These are phyloP conservation scores for Fusarium papillatum DNA, from an alignment of 2,329 filamentous ascomycete genomes.

Conservation along the genomic window DNA sequence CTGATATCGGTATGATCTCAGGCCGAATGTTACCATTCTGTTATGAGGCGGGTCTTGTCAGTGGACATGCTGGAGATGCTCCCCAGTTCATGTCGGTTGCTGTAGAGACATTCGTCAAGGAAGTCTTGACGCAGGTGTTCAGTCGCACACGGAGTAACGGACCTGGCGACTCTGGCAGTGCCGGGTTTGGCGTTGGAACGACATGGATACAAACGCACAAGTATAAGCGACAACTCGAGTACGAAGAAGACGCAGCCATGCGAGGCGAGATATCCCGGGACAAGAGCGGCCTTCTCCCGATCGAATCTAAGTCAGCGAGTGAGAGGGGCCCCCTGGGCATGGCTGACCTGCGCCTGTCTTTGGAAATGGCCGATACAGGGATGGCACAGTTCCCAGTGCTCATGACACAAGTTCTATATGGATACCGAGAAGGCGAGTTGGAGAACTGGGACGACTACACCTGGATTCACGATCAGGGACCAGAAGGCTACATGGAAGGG, in stretches of 20 bases:
- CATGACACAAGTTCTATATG: slow-evolving; percentile 76
- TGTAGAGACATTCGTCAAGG: slow-evolving; percentile 77
- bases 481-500: slow-evolving; percentile 40
- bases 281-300: slow-evolving; percentile 82
- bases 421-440: slow-evolving; percentile 82
- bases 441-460: slow-evolving; percentile 75
- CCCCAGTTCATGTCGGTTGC: slow-evolving; percentile 75
- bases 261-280: slow-evolving; percentile 83
- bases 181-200: slow-evolving; percentile 74
- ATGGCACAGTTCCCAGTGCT: slow-evolving; percentile 84
- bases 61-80: slow-evolving; percentile 71
- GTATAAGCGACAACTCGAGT: slow-evolving; percentile 80
- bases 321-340: slow-evolving; percentile 81
- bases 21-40: slow-evolving; percentile 77
- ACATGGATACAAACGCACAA: slow-evolving; percentile 84
- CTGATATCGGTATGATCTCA: slow-evolving; percentile 73
- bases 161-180: slow-evolving; percentile 71
- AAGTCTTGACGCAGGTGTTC: slow-evolving; percentile 73
- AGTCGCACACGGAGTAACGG: slow-evolving; percentile 75
- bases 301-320: slow-evolving; percentile 83
- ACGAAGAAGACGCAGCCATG: slow-evolving; percentile 80
- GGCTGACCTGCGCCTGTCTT: slow-evolving; percentile 81
- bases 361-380: slow-evolving; percentile 82
- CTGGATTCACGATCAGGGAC: slow-evolving; percentile 58
- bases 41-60: slow-evolving; percentile 74